Percentiles rank a stretch among this genome's conserved stretches.
Evolutionary conservation across 2,329 filamentous ascomycete species (phyloP).

Genomic region (Colletotrichum tamarilloi): DNA sequence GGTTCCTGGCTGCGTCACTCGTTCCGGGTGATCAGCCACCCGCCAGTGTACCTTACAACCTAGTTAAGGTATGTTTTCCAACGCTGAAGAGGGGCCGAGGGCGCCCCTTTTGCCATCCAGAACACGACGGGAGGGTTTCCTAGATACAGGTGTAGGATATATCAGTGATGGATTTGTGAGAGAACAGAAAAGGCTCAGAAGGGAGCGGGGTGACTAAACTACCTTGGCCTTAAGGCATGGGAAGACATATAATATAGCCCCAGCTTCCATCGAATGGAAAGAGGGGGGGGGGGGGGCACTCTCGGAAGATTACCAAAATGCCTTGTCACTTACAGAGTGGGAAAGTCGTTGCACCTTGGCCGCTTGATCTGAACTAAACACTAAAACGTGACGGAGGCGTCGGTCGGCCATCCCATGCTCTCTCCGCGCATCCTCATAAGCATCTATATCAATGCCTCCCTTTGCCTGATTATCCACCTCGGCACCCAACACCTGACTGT

Average conservation of each 20-base stretch:
- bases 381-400: neutral
- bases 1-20: neutral
- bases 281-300: neutral
- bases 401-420: neutral
- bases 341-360: neutral
- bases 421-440: neutral
- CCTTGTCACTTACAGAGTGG: neutral
- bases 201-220: neutral
- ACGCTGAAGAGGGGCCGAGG: neutral
- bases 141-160: too few species aligned
- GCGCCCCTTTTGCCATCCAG: neutral
- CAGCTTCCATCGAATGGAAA: neutral
- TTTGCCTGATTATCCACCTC: neutral
- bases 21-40: neutral
- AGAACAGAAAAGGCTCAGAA: neutral
- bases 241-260: neutral
- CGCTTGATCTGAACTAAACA: neutral
- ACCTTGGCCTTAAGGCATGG: neutral
- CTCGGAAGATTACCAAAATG: neutral
- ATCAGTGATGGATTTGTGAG: neutral
- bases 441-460: neutral
- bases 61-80: too few species aligned
- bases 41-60: neutral
- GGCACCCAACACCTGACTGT: neutral
- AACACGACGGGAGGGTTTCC: too few species aligned